A percentile compares a stretch with the other conserved stretches of the same genome.
Conservation (phyloP, 202 grass and related monocot species). For the Panicum virgatum region DNA sequence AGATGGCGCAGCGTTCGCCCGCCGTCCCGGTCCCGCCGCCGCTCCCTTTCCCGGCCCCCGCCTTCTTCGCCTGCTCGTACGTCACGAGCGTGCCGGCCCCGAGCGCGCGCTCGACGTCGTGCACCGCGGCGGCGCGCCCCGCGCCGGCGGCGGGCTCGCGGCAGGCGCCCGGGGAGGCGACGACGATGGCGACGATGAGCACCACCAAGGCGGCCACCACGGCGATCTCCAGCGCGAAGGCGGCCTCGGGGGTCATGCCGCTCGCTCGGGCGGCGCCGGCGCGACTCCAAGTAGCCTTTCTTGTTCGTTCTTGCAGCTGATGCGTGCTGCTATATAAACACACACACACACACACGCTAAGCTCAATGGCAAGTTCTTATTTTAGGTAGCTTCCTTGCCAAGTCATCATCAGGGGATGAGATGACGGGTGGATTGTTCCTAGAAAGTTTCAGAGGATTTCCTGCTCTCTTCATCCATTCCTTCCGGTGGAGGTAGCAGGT, state of each 20-base stretch:
- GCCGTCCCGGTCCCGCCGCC: not conserved
- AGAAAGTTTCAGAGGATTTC: not conserved
- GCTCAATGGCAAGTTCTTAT: not conserved
- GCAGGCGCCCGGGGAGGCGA: not conserved
- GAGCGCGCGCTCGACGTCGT: constrained; percentile 32
- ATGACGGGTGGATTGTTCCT: not conserved
- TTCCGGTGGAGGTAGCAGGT: not conserved
- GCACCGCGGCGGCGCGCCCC: not conserved
- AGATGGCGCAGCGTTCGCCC: constrained; percentile 5
- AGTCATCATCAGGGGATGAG: not conserved
- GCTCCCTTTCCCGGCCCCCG: not conserved
- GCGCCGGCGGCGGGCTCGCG: not conserved
- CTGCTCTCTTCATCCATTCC: not conserved
- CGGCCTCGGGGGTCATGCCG: not conserved
- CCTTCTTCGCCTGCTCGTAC: constrained; percentile 21
- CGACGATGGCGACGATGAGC: constrained; percentile 21
- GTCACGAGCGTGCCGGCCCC: constrained; percentile 23
- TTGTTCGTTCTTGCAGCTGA: not conserved
- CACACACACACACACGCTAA: too few relatives aligned
- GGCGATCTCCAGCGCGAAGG: constrained; percentile 21
- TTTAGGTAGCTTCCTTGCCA: not conserved
- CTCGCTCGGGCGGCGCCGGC: not conserved
- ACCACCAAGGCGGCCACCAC: not conserved
- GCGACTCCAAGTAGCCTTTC: not conserved
- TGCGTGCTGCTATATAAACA: not conserved